Conservation (phyloP, 768 basidiomycete species). For the Lactarius evosmus region DNA sequence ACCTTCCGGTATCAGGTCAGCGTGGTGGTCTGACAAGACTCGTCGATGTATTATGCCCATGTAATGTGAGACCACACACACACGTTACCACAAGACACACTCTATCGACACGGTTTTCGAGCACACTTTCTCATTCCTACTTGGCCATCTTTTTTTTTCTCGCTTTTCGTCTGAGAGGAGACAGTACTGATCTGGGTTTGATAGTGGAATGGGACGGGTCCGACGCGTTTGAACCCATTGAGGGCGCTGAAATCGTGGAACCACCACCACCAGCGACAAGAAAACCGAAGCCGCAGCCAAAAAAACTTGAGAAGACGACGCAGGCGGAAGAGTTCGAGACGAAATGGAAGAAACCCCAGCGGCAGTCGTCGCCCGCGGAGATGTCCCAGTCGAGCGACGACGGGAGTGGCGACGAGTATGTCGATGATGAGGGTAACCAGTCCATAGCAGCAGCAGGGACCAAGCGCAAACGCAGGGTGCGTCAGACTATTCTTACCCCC, state of each 20-base stretch:
- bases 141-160: background rate
- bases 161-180: slow-evolving; percentile 1
- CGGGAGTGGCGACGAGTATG: slow-evolving; percentile 69
- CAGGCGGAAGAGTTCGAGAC: slow-evolving; percentile 46
- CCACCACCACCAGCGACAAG: slow-evolving; percentile 29
- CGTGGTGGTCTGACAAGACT: slow-evolving; percentile 18
- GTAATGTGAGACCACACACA: slow-evolving; percentile 24
- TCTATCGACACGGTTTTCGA: background rate
- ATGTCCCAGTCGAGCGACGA: slow-evolving; percentile 32
- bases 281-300: slow-evolving; percentile 15
- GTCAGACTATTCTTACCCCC: slow-evolving; percentile 27
- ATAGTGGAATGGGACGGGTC: slow-evolving; percentile 74
- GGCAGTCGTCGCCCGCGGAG: slow-evolving; percentile 23
- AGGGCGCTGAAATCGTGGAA: slow-evolving; percentile 27
- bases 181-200: slow-evolving; percentile 23
- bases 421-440: slow-evolving; percentile 53
- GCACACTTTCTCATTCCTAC: background rate
- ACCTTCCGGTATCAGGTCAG: slow-evolving; percentile 21
- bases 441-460: slow-evolving; percentile 33
- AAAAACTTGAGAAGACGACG: slow-evolving; percentile 33
- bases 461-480: slow-evolving; percentile 45
- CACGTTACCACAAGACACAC: background rate
- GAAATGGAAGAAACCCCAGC: slow-evolving; percentile 31
- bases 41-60: slow-evolving; percentile 11
- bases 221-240: slow-evolving; percentile 46